Conservation (phyloP, 108 stramenopile genomes). For the Skeletonema grethae region DNA sequence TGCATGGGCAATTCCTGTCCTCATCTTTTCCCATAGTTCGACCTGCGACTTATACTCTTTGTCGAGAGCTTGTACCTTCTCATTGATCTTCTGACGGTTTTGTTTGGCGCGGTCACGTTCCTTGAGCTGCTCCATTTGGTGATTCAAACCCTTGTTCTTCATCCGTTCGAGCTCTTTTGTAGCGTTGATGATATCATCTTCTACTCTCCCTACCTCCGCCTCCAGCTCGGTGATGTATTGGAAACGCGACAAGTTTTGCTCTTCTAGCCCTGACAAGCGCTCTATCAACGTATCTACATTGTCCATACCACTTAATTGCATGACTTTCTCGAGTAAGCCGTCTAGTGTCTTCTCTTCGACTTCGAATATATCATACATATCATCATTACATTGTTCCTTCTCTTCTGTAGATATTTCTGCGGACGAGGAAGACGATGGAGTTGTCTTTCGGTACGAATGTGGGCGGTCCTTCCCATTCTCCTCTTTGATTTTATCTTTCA, state of each 20-base stretch:
- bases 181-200: neutral
- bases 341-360: constrained; percentile 16
- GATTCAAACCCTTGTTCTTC: neutral
- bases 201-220: neutral
- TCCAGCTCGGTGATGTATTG: constrained; percentile 18
- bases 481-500: constrained; percentile 9
- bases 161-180: constrained; percentile 9
- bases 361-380: neutral
- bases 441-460: neutral
- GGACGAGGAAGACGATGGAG: neutral
- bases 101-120: neutral
- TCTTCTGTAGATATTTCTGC: neutral
- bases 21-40: constrained; percentile 1
- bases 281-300: constrained; percentile 17
- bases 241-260: constrained; percentile 4
- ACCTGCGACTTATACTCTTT: neutral
- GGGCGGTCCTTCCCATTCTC: neutral
- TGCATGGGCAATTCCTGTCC: neutral
- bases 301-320: constrained; percentile 6
- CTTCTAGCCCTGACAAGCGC: neutral
- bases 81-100: neutral
- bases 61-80: neutral
- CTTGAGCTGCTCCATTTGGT: neutral
- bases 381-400: neutral
- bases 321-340: constrained; percentile 6